A percentile compares a stretch with the other conserved stretches of the same genome.
Evolutionary conservation across 1,284 basidiomycete species (phyloP).

Genomic region (Butyriboletus pseudospeciosus): DNA sequence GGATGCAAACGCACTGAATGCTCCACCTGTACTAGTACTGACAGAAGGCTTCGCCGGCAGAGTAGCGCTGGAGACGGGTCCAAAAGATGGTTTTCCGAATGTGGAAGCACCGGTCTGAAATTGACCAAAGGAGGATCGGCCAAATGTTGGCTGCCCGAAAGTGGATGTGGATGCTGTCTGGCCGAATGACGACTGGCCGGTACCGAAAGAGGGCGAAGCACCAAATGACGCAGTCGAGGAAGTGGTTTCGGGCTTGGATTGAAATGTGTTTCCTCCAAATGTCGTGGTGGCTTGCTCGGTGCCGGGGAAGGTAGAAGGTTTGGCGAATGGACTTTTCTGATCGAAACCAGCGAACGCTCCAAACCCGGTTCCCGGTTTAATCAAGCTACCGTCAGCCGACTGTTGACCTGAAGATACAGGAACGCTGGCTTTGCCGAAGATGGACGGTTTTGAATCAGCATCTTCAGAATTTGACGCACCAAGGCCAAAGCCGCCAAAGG

Average conservation of each 20-base stretch:
- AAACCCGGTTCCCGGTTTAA: conserved; percentile 41
- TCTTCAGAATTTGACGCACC: conserved; percentile 27
- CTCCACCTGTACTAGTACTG: conserved; percentile 15
- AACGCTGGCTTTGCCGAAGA: conserved; percentile 33
- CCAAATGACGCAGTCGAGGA: conserved; percentile 6
- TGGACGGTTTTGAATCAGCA: conserved; percentile 29
- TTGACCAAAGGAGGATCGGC: conserved; percentile 36
- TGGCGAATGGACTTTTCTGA: conserved; percentile 26
- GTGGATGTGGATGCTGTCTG: conserved; percentile 17
- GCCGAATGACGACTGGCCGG: conserved; percentile 26
- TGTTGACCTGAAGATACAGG: conserved; percentile 11
- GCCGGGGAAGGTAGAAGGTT: conserved; percentile 14
- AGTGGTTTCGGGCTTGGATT: conserved; percentile 9
- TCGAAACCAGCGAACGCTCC: conserved; percentile 36
- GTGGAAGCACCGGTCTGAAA: conserved; percentile 26
- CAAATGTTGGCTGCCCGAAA: conserved; percentile 35
- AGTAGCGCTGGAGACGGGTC: conserved; percentile 20
- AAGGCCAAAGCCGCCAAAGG: conserved; percentile 37
- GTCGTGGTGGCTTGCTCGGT: conserved; percentile 4
- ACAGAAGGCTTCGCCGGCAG: conserved; percentile 4
- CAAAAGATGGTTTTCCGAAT: conserved; percentile 24
- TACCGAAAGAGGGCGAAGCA: conserved; percentile 21
- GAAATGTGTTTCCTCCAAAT: conserved; percentile 15
- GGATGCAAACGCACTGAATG: conserved; percentile 32
- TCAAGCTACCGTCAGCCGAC: conserved; percentile 11